These are phyloP conservation scores for Fusarium sororula DNA, from an alignment of 2,329 filamentous ascomycete genomes.

Conservation along the genomic window DNA sequence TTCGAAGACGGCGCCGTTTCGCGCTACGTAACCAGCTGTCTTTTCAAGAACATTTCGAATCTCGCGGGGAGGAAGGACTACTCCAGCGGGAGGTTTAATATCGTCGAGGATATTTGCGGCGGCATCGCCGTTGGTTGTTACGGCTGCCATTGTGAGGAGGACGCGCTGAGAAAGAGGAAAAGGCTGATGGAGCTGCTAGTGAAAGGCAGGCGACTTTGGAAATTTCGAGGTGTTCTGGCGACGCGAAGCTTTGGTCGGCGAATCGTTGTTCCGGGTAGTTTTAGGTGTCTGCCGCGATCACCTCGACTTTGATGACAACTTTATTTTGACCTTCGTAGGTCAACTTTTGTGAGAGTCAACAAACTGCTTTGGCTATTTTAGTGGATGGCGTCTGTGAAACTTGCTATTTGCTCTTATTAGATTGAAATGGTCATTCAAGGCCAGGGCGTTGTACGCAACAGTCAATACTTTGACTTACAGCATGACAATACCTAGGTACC, in stretches of 20 bases:
- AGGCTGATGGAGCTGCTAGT: constrained; percentile 16
- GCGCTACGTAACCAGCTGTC: constrained; percentile 88
- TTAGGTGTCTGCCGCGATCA: not conserved
- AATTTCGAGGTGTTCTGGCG: constrained; percentile 38
- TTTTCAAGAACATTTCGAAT: constrained; percentile 89
- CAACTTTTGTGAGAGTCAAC: no score
- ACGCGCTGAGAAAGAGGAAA: constrained; percentile 3
- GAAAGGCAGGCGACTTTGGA: constrained; percentile 23
- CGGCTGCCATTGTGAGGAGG: constrained; percentile 43
- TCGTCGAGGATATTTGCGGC: constrained; percentile 64
- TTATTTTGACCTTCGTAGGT: not conserved
- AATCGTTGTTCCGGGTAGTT: constrained; percentile 13
- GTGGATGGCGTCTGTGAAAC: not conserved
- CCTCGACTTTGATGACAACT: not conserved
- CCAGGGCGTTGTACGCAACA: not conserved
- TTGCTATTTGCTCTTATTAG: not conserved
- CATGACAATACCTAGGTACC: not conserved
- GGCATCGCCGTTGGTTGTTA: constrained; percentile 62
- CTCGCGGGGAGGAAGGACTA: constrained; percentile 89
- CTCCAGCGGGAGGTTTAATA: constrained; percentile 80
- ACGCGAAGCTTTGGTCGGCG: constrained; percentile 31
- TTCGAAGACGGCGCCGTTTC: constrained; percentile 76
- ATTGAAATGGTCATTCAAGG: not conserved
- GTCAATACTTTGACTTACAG: not conserved
- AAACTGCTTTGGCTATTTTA: not conserved